A percentile compares a stretch with the other conserved stretches of the same genome.
phyloP scores from a whole-genome alignment of 106 monocot genomes.

The Dendrobium nobile region DNA sequence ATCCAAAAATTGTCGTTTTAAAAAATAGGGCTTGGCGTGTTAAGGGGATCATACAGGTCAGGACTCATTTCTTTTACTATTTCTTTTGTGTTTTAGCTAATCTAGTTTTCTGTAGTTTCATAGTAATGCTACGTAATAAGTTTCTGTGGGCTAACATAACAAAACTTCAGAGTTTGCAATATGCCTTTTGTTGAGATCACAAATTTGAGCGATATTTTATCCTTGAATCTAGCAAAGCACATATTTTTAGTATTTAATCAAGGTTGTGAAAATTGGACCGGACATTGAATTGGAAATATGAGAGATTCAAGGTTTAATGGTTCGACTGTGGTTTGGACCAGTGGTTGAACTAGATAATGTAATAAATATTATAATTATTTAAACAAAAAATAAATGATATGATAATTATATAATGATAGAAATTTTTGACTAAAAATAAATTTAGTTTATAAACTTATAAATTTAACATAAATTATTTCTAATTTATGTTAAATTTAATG shows the following conservation, averaged over 20 bases:
- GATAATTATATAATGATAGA: too few species aligned
- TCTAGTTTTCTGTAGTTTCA: not conserved
- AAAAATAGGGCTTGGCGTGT: slow-evolving; percentile 76
- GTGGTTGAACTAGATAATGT: too few species aligned
- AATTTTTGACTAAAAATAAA: too few species aligned
- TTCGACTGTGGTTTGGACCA: too few species aligned
- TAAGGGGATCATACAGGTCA: slow-evolving; percentile 78
- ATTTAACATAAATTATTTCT: too few species aligned
- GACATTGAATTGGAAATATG: too few species aligned
- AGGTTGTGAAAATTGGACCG: too few species aligned
- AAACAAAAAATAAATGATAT: too few species aligned
- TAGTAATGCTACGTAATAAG: not conserved
- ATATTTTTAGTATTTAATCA: not conserved
- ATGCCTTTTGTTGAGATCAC: not conserved
- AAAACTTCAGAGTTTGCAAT: not conserved
- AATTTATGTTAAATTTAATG: too few species aligned
- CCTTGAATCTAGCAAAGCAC: not conserved
- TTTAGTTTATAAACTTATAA: too few species aligned
- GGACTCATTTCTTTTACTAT: not conserved
- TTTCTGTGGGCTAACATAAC: not conserved
- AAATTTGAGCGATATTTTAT: not conserved
- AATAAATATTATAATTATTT: too few species aligned
- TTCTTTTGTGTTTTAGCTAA: not conserved
- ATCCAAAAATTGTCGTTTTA: slow-evolving; percentile 52
- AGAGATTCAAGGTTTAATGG: too few species aligned